These are phyloP conservation scores for Puccinia novopanici DNA, from an alignment of 1,284 basidiomycete species.

Conservation along the genomic window DNA sequence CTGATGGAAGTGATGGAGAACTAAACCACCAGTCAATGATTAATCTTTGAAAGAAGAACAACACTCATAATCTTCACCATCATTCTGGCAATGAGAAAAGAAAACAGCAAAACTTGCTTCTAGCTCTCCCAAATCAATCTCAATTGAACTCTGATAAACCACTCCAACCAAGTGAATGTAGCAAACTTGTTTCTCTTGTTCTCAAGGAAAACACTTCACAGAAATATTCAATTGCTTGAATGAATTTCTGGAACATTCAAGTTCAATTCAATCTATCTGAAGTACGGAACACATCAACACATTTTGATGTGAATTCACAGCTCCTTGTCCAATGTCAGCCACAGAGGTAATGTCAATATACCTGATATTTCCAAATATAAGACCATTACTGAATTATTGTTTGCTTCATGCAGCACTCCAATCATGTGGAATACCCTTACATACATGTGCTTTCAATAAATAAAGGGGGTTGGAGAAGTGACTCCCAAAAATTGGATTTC, in stretches of 20 bases:
- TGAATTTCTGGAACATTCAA: constrained; percentile 32
- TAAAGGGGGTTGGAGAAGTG: no score
- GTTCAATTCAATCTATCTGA: constrained; percentile 17
- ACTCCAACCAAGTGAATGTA: constrained; percentile 22
- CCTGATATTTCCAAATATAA: no score
- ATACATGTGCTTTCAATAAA: no score
- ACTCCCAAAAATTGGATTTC: no score
- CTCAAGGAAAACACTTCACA: not conserved
- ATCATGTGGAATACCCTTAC: no score
- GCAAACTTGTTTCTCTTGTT: constrained; percentile 16
- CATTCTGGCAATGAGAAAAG: constrained; percentile 16
- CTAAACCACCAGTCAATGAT: constrained; percentile 23
- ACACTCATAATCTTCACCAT: not conserved
- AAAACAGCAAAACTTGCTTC: constrained; percentile 7
- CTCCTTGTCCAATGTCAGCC: not conserved
- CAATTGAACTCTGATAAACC: not conserved
- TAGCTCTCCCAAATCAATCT: not conserved
- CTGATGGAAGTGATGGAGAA: not conserved
- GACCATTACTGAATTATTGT: no score
- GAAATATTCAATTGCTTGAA: constrained; percentile 3
- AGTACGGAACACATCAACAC: constrained; percentile 12
- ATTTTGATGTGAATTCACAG: constrained; percentile 10
- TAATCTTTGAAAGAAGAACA: constrained; percentile 2
- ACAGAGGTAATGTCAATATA: no score
- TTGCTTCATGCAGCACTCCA: no score